Conservation (phyloP, 164 flowering plant species). For the Vitis rotundifolia region DNA sequence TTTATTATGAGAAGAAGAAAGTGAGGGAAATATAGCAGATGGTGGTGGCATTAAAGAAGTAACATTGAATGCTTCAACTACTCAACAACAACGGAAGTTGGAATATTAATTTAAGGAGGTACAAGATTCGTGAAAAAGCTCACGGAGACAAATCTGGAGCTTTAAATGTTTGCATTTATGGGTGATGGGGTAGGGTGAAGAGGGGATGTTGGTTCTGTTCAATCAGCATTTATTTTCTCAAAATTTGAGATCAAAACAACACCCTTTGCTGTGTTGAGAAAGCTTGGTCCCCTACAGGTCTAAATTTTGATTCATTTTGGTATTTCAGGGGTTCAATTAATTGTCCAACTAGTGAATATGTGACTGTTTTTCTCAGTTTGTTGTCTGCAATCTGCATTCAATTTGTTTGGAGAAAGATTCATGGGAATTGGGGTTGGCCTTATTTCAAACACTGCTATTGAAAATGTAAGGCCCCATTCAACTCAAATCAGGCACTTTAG, state of each 20-base stretch:
- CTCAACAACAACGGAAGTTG: slow-evolving; percentile 37
- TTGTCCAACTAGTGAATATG: neutral
- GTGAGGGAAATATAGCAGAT: neutral
- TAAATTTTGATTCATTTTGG: neutral
- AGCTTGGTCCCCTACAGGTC: neutral
- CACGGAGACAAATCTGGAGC: slow-evolving; percentile 33
- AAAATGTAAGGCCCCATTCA: no score
- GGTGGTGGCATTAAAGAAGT: slow-evolving; percentile 29
- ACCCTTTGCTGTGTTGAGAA: neutral
- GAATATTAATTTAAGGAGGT: slow-evolving; percentile 29
- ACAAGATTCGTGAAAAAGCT: slow-evolving; percentile 21
- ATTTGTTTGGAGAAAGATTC: neutral
- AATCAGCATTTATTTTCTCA: slow-evolving; percentile 16
- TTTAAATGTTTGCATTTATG: slow-evolving; percentile 32
- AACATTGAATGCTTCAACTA: slow-evolving; percentile 40
- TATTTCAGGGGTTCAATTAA: neutral
- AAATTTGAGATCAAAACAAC: neutral
- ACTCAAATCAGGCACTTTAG: no score
- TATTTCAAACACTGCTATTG: no score
- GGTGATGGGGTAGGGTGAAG: slow-evolving; percentile 14
- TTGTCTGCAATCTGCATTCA: neutral
- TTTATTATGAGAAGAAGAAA: neutral
- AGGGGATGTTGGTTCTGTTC: slow-evolving; percentile 28
- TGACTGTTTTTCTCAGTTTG: neutral
- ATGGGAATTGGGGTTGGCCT: neutral